Evolutionary conservation across 2,329 filamentous ascomycete species (phyloP).

Genomic region (Pseudopithomyces chartarum): DNA sequence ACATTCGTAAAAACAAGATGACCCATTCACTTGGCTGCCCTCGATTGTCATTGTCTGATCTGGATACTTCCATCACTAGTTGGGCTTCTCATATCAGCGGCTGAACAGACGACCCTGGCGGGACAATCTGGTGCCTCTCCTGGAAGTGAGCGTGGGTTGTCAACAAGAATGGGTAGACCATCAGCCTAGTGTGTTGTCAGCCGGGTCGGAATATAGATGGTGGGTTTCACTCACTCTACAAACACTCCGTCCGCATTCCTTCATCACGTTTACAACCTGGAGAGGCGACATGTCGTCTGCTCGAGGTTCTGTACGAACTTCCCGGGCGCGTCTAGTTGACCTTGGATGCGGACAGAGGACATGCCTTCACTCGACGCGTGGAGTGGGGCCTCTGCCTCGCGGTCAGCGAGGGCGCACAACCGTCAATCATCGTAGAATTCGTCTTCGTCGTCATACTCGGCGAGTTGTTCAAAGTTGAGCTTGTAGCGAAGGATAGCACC

Average conservation of each 20-base stretch:
- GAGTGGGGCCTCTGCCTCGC: conserved; percentile 81
- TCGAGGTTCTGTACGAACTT: conserved; percentile 36
- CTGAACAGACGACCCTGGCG: background rate
- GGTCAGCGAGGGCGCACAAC: conserved; percentile 80
- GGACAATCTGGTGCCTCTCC: conserved; percentile 37
- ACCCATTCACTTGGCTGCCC: conserved; percentile 20
- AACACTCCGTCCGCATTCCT: conserved; percentile 42
- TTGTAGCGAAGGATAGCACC: conserved; percentile 98
- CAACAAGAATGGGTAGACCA: conserved; percentile 43
- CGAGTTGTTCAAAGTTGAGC: conserved; percentile 99
- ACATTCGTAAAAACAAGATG: conserved; percentile 32
- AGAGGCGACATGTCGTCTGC: conserved; percentile 44
- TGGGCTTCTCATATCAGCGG: background rate
- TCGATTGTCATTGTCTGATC: background rate
- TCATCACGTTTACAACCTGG: conserved; percentile 44
- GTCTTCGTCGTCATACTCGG: conserved; percentile 80
- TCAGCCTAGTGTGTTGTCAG: conserved; percentile 31
- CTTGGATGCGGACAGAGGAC: conserved; percentile 51
- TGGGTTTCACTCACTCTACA: conserved; percentile 34
- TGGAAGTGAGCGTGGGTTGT: conserved; percentile 42
- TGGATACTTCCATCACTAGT: background rate
- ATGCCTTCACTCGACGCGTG: conserved; percentile 59
- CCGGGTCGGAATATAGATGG: background rate
- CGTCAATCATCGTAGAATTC: conserved; percentile 97
- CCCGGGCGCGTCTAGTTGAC: conserved; percentile 39